Percentiles rank a stretch among this genome's conserved stretches.
Evolutionary conservation across 129 eudicot genomes (phyloP).

Genomic region (Helianthus annuus): DNA sequence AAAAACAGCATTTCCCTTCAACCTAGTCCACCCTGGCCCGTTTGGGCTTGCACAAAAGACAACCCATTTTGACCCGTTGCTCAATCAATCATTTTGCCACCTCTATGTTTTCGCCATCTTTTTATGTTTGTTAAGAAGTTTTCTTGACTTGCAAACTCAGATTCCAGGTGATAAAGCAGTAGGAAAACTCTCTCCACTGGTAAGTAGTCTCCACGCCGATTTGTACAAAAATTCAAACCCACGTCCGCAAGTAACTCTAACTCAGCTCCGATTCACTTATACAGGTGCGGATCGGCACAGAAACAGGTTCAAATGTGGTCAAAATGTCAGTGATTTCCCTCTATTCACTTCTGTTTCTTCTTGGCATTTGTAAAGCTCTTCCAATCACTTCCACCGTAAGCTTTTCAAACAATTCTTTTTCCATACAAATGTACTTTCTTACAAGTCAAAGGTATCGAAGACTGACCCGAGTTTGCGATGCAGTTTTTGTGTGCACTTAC

Average conservation of each 20-base stretch:
- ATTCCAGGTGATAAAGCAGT: slow-evolving; percentile 70
- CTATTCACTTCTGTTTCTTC: slow-evolving; percentile 49
- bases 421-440: slow-evolving; percentile 2
- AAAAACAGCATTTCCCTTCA: not conserved
- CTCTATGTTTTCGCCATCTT: not conserved
- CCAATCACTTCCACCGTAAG: slow-evolving; percentile 73
- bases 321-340: slow-evolving; percentile 53
- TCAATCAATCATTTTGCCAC: not conserved
- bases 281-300: slow-evolving; percentile 78
- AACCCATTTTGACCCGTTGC: not conserved
- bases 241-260: slow-evolving; percentile 7
- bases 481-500: slow-evolving; percentile 77
- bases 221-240: slow-evolving; percentile 5
- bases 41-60: not conserved
- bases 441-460: slow-evolving; percentile 8
- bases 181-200: slow-evolving; percentile 88
- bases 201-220: slow-evolving; percentile 33
- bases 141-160: slow-evolving; percentile 43
- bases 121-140: not conserved
- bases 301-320: slow-evolving; percentile 65
- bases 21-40: not conserved
- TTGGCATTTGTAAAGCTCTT: slow-evolving; percentile 53
- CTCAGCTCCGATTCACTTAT: not conserved
- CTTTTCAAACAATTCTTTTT: slow-evolving; percentile 7
- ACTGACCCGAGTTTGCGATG: slow-evolving; percentile 23